Evolutionary conservation across 2,329 filamentous ascomycete species (phyloP).

Genomic region (Penicillium expansum): DNA sequence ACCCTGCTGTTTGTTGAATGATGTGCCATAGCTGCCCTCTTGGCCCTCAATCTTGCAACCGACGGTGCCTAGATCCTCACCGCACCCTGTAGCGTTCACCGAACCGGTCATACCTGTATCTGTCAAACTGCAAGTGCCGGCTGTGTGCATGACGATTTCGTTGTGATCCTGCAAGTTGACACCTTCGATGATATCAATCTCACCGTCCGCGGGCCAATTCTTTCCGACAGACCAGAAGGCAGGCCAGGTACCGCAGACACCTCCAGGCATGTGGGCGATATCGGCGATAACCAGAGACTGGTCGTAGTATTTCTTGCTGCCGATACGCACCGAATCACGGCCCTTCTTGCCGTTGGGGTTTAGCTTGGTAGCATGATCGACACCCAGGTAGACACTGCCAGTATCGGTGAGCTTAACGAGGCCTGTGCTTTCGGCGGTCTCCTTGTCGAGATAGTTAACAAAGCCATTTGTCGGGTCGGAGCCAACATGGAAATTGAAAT

Average conservation of each 20-base stretch:
- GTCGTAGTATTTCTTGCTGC: conserved; percentile 45
- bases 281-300: conserved; percentile 49
- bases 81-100: conserved; percentile 50
- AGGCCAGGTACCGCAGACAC: conserved; percentile 52
- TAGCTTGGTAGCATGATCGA: conserved; percentile 41
- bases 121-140: conserved; percentile 43
- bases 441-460: conserved; percentile 49
- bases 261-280: conserved; percentile 49
- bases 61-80: conserved; percentile 40
- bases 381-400: conserved; percentile 45
- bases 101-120: conserved; percentile 50
- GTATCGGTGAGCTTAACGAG: conserved; percentile 36
- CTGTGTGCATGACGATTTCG: conserved; percentile 52
- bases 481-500: conserved; percentile 50
- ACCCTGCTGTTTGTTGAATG: conserved; percentile 52
- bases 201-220: conserved; percentile 44
- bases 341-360: conserved; percentile 35
- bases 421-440: conserved; percentile 36
- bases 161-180: conserved; percentile 47
- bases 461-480: conserved; percentile 51
- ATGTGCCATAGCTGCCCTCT: conserved; percentile 49
- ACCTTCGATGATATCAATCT: conserved; percentile 55
- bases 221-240: conserved; percentile 48
- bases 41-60: conserved; percentile 44
- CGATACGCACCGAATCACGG: conserved; percentile 47